Base-by-base conservation (phyloP, 2,329 filamentous ascomycete species). In the Aspergillus quadrilineatus region DNA sequence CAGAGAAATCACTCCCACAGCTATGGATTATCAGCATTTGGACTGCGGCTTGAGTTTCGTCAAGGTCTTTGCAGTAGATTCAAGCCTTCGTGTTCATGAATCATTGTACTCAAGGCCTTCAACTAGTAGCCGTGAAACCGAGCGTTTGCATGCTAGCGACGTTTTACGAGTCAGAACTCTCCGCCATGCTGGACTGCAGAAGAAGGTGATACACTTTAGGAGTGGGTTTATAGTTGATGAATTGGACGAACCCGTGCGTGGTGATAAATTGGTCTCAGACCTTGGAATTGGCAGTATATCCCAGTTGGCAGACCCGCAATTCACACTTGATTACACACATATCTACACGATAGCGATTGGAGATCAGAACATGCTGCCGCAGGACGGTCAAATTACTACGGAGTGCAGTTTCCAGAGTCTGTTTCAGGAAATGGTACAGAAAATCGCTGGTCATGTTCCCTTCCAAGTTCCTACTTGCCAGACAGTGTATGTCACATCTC, bases 201-300 rank as follows among this genome's bases (percentile, higher is more conserved):
- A 57, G 47, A 57, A 48, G 14, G 42, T 48, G 48, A 47, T 50
- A n/a, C 37, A 37, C 45, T 57, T 56, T 22, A 54, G 62, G 12
- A 62, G 65, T 46, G 62, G 73, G 48, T 75, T 75, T 49, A 56
- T 75, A n/a, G 70, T 75, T 17, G 68, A 75, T 58, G 74, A 75
- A 55, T 67, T 62, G 67, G 68, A 73, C 53, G 71, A 71, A 55
- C 67, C 67, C 26, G 57, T 60, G 26, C 42, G 30, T 37, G 60
- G 26, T 26, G 4, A n/a, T 34, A 12, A 17, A 8, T 36, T 39
- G 14, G 32, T 48, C 29, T 52, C 41, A 54, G 52, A 58, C 46
- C 48, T 48, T 8, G 58, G 59, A 9, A 55, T 57, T 14, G 55
- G 49, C 6, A 59, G 55, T n/a, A 43, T 55, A 22, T 43, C 55